These are phyloP conservation scores for Solanum gracilifrons DNA, from an alignment of 257 asterid genomes.

Conservation along the genomic window DNA sequence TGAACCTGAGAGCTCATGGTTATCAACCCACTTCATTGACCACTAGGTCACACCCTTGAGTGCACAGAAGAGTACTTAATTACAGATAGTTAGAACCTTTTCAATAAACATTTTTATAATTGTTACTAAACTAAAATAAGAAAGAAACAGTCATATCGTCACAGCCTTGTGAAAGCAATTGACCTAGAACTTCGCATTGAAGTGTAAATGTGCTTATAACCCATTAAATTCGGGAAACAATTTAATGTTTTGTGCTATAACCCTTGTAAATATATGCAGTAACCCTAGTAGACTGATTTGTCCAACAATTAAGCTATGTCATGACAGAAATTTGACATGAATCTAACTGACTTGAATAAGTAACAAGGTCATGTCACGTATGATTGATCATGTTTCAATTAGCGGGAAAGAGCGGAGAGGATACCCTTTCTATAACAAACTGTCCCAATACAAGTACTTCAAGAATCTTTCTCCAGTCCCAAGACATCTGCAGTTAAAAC, in stretches of 20 bases:
- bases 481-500: conserved; percentile 58
- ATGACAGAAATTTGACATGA: background rate
- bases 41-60: background rate
- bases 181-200: background rate
- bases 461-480: conserved; percentile 99
- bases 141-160: background rate
- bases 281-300: background rate
- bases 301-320: background rate
- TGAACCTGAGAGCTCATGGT: background rate
- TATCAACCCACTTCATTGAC: background rate
- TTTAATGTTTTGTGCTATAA: background rate
- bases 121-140: background rate
- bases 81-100: background rate
- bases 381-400: background rate
- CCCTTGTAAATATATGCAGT: background rate
- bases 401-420: background rate
- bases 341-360: background rate
- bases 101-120: background rate
- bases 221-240: background rate
- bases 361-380: background rate
- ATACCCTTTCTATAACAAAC: conserved; percentile 90
- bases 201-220: background rate
- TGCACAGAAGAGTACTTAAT: background rate
- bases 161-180: background rate
- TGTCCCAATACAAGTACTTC: conserved; percentile 94